Evolutionary conservation across 768 basidiomycete genomes (phyloP).

Genomic region (Strobilomyces dryophilus): DNA sequence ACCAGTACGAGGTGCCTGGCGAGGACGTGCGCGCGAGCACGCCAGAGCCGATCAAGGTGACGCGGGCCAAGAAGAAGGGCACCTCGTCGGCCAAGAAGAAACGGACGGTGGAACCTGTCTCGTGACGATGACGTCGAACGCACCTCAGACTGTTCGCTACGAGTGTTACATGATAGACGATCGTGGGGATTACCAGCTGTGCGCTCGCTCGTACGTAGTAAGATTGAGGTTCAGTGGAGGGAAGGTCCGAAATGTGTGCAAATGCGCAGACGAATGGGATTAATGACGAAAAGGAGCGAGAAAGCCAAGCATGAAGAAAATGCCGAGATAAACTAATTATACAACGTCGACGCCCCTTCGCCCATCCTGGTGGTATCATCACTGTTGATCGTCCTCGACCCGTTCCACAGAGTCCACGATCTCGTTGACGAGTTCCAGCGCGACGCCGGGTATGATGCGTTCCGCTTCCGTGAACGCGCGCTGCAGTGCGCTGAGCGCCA

Average conservation of each 20-base stretch:
- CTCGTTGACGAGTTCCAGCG: constrained; percentile 89
- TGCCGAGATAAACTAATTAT: constrained; percentile 14
- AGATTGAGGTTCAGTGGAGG: constrained; percentile 8
- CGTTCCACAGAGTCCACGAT: constrained; percentile 91
- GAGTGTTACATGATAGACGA: constrained; percentile 23
- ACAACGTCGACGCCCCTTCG: background rate
- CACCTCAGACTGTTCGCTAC: background rate
- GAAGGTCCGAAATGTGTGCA: constrained; percentile 16
- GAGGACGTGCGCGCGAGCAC: constrained; percentile 48
- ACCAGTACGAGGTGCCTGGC: constrained; percentile 49
- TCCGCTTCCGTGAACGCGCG: constrained; percentile 95
- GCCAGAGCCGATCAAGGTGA: constrained; percentile 73
- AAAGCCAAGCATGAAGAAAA: constrained; percentile 10
- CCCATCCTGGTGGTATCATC: background rate
- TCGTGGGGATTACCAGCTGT: constrained; percentile 15
- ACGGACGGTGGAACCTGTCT: constrained; percentile 37
- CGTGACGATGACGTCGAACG: background rate
- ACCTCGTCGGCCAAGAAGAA: constrained; percentile 58
- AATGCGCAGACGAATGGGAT: constrained; percentile 10
- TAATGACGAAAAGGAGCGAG: background rate
- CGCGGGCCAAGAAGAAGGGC: constrained; percentile 62
- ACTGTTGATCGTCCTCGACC: constrained; percentile 64
- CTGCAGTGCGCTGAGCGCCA: constrained; percentile 81
- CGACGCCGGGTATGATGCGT: constrained; percentile 91
- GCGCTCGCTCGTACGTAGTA: constrained; percentile 14